Base-by-base conservation (phyloP, 148 eudicot genomes). In the Rheum nobile region DNA sequence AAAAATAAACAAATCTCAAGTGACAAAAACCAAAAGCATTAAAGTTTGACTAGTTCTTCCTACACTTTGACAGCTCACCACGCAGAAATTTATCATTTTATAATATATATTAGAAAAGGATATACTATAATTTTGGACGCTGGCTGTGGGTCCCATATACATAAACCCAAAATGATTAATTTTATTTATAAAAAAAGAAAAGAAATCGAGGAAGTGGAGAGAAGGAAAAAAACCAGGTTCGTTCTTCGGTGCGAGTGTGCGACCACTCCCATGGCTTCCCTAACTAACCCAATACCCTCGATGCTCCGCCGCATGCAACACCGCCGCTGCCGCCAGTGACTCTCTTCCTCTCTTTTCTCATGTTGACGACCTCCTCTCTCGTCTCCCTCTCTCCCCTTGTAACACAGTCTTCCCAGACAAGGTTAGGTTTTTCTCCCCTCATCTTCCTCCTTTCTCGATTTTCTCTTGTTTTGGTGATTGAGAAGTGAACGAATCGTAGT, bases 261-360 rank as follows among this genome's bases (percentile, higher is more conserved):
- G 29, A 21, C 59, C 59, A 2, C 34, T 59, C 67, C 67, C 67
- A 59, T 59, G 67, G 67, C 67, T 59, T 28, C 19, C 67, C 17
- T 24, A 59, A 26, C 67, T 21, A 52, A 52, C 16, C 34, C 67
- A 11, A 59, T 54, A 26, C 67, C 34, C 67, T 28, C 34, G 34
- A 26, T 59, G 34, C 67, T 59, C 67, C 67, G 67, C 67, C 67
- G 67, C 67, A 59, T 59, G 67, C 67, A 59, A 28, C 67, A 59
- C 34, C 67, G 34, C 34, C 34, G 0, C 34, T 24, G 32, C 67
- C 35, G 4, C 67, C 8, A 6, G 5, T 59, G 32, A 59, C 17
- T 59, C 67, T 28, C 67, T 28, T 28, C 34, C 34, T 59, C 34
- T 6, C 28, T 22, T 4, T 22, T 24, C 61, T 22, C 61, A 54